Evolutionary conservation across 2,329 filamentous ascomycete genomes (phyloP).

Genomic region (Stachybotrys elegans): DNA sequence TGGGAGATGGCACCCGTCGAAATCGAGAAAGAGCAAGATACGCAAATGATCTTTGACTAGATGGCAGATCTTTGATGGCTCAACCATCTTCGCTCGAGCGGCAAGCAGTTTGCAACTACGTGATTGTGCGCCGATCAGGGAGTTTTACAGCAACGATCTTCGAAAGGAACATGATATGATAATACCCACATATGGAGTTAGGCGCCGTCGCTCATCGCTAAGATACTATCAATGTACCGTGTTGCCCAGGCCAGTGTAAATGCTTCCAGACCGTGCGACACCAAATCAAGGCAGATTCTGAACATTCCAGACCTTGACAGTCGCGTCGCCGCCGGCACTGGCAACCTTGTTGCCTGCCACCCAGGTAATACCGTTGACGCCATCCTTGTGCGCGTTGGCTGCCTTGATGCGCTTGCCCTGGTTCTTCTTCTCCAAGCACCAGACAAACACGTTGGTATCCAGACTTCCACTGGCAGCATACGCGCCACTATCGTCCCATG

Average conservation of each 20-base stretch:
- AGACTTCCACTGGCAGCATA: constrained; percentile 80
- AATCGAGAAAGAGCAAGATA: constrained; percentile 28
- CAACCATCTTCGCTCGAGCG: too few species aligned
- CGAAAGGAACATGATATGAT: not conserved
- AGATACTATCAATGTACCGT: too few species aligned
- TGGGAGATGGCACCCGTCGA: constrained; percentile 30
- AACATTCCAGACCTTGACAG: constrained; percentile 77
- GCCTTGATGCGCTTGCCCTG: constrained; percentile 82
- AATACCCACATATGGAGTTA: not conserved
- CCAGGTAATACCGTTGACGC: constrained; percentile 85
- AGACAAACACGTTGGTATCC: constrained; percentile 89
- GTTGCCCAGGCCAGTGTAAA: too few species aligned
- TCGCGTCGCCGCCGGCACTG: constrained; percentile 80
- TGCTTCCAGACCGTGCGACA: too few species aligned
- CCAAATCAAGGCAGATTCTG: constrained; percentile 26
- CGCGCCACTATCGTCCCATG: constrained; percentile 74
- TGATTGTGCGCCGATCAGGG: too few species aligned
- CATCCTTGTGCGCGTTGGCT: constrained; percentile 90
- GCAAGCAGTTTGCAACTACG: not conserved
- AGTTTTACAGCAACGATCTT: too few species aligned
- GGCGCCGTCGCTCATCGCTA: not conserved
- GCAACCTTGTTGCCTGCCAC: constrained; percentile 64
- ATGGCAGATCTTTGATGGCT: constrained; percentile 11
- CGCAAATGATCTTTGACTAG: constrained; percentile 35
- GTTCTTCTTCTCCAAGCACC: constrained; percentile 73